Conservation (phyloP, 1,284 basidiomycete species). For the Ustilago nuda region DNA sequence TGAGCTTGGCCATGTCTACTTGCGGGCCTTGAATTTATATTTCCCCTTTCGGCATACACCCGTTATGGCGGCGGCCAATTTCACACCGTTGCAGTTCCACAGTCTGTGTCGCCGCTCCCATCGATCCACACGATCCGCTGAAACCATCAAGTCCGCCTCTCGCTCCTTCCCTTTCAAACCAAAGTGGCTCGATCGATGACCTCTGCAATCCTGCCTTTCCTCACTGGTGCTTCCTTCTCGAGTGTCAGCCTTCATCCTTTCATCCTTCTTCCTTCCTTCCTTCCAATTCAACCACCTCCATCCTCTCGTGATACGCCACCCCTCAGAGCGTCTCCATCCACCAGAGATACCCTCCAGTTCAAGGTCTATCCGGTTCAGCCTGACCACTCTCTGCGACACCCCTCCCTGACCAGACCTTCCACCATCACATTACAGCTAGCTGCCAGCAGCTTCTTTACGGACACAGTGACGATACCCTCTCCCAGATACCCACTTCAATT, state of each 20-base stretch:
- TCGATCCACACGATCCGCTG: constrained; percentile 14
- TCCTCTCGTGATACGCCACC: neutral
- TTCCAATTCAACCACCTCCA: neutral
- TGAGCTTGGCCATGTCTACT: neutral
- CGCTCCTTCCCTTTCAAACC: neutral
- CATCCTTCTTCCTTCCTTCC: neutral
- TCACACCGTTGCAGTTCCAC: neutral
- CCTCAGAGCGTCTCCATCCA: neutral
- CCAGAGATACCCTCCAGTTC: constrained; percentile 8
- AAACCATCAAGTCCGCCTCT: constrained; percentile 1
- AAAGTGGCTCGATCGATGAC: constrained; percentile 19
- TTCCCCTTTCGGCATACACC: constrained; percentile 15
- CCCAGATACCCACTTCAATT: neutral
- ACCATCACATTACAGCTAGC: neutral
- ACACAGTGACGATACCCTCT: constrained; percentile 2
- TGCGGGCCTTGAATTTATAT: constrained; percentile 22
- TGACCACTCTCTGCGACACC: neutral
- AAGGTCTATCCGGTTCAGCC: neutral
- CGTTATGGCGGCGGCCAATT: constrained; percentile 8
- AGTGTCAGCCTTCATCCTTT: constrained; percentile 2
- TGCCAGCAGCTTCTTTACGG: neutral
- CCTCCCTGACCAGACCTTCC: constrained; percentile 2
- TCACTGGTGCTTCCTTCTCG: neutral
- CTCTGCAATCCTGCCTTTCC: constrained; percentile 2
- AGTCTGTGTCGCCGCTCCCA: constrained; percentile 9